Base-by-base conservation (phyloP, 805 yeast species). In the Ogataea methylovora region DNA sequence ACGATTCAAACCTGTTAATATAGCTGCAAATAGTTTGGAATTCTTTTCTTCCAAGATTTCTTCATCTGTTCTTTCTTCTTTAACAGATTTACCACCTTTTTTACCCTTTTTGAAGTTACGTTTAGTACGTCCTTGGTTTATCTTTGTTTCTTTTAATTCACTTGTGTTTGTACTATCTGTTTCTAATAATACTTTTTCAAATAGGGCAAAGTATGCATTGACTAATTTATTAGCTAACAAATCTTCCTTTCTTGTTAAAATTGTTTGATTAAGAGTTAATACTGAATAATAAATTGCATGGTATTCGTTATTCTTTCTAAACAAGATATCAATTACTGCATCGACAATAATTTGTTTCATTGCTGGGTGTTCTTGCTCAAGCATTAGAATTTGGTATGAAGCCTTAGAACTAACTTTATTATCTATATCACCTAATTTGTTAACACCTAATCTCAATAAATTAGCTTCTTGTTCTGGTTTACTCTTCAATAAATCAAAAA, bases 381-480 rank as follows among this genome's bases (percentile, higher is more conserved):
- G 61, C 48, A 81, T 80, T 43, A 88, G 67, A 30, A 92, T 62
- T 43, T 80, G 78, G 56, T 75, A 85, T 5, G 97, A 87, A 1
- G 94, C 76, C 52, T 84, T 84, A 1, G 97, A 83, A 1, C 94
- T 76, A 5, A 92, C 95, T 54, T 86, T 86, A 42, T 84, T 82
- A 42, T 90, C 96, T 29, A 73, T 72, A 54, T 92, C 98, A 61
- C 98, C 98, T 24, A 92, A 67, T 56, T 92, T 92, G 58, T 92
- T 92, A 30, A 87, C 92, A 34, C 95, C 95, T 35, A 92, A 67
- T 47, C 87, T 73, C 48, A 92, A 67, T 44, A 92, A 65, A 56
- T 92, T 92, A 34, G 80, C 94, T 58, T 92, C 98, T 65, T 92
- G 98, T 63, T 92, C 98, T 4, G 98, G 97, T 57, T 88, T 90